Evolutionary conservation across 1,284 basidiomycete species (phyloP).

Genomic region (Trichosporon faecale): DNA sequence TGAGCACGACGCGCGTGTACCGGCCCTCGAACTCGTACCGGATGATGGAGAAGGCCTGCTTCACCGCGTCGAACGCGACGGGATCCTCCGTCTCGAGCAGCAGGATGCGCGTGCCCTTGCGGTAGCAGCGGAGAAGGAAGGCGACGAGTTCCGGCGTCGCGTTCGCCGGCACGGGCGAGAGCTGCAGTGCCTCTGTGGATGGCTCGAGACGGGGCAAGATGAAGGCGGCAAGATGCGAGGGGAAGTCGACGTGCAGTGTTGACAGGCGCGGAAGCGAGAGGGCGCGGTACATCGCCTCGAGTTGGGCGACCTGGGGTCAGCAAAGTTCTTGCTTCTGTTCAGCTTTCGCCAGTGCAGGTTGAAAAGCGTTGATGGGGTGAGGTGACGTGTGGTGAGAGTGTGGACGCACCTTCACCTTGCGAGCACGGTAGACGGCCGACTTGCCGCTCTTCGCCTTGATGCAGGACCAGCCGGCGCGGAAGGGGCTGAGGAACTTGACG

Average conservation of each 20-base stretch:
- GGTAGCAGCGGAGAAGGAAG: neutral
- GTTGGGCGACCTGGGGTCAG: constrained; percentile 3
- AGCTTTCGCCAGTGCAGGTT: too few relatives aligned
- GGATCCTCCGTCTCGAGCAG: neutral
- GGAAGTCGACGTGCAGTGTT: constrained; percentile 3
- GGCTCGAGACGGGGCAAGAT: neutral
- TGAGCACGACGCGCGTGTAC: neutral
- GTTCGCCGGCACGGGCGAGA: neutral
- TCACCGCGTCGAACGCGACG: neutral
- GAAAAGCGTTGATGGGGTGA: neutral
- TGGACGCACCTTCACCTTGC: neutral
- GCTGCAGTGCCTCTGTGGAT: neutral
- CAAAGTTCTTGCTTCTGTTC: too few relatives aligned
- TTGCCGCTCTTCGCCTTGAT: neutral
- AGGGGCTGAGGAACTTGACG: neutral
- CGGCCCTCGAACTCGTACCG: neutral
- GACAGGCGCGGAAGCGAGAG: neutral
- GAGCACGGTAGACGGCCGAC: neutral
- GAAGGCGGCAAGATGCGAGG: neutral
- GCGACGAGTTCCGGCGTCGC: neutral
- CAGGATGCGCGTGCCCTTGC: neutral
- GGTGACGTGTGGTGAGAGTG: neutral
- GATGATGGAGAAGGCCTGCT: neutral
- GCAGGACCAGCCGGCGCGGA: neutral
- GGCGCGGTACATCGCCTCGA: neutral